These are phyloP conservation scores for Phytopythium cucurbitacearum DNA, from an alignment of 352 stramenopile species.

Conservation along the genomic window DNA sequence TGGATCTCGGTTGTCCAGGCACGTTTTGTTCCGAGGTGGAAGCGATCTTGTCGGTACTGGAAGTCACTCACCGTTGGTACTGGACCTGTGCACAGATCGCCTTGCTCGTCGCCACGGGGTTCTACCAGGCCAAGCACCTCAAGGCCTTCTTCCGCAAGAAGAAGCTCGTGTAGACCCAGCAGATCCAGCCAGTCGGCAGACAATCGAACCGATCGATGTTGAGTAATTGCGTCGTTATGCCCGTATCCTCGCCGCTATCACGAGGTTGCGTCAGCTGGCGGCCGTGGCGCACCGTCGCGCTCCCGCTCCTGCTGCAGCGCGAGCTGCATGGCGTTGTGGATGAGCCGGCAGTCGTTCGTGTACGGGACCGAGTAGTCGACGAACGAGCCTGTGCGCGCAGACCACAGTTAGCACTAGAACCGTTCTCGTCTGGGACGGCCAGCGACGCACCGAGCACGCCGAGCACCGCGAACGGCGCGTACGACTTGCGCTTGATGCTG, in stretches of 20 bases:
- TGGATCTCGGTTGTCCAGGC: conserved; percentile 83
- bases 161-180: conserved; percentile 61
- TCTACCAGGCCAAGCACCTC: conserved; percentile 80
- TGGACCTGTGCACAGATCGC: conserved; percentile 34
- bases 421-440: background rate
- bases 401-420: background rate
- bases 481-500: conserved; percentile 77
- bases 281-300: conserved; percentile 15
- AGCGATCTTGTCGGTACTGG: background rate
- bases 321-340: conserved; percentile 74
- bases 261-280: background rate
- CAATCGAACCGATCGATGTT: background rate
- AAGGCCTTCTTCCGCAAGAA: conserved; percentile 84
- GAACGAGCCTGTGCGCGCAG: conserved; percentile 51
- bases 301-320: conserved; percentile 61
- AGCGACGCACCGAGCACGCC: conserved; percentile 58
- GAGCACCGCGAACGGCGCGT: conserved; percentile 72
- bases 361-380: conserved; percentile 85
- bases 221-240: background rate
- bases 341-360: conserved; percentile 73
- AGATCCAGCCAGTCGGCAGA: background rate
- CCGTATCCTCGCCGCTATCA: background rate
- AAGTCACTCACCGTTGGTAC: background rate
- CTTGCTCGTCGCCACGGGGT: conserved; percentile 57
- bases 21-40: background rate